Evolutionary conservation across 768 basidiomycete genomes (phyloP).

Genomic region (Trametes cubensis): DNA sequence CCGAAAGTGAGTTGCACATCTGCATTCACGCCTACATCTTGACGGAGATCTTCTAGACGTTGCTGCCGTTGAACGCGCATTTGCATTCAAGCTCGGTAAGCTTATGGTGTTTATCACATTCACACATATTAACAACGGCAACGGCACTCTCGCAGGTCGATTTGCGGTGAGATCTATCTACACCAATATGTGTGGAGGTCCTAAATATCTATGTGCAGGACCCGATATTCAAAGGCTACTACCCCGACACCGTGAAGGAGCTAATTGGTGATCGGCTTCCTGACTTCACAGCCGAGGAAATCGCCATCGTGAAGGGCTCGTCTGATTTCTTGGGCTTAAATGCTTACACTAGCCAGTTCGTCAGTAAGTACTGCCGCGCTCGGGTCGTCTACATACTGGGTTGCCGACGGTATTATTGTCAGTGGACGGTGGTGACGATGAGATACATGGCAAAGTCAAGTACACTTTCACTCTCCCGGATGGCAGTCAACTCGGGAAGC

Average conservation of each 20-base stretch:
- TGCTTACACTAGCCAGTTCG: conserved; percentile 69
- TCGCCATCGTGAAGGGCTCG: conserved; percentile 59
- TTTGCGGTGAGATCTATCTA: conserved; percentile 21
- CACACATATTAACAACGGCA: too few relatives aligned
- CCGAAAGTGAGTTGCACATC: conserved; percentile 55
- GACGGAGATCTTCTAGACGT: conserved; percentile 34
- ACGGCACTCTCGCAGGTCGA: conserved; percentile 8
- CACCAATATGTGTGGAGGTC: too few relatives aligned
- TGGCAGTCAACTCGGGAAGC: conserved; percentile 64
- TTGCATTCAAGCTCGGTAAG: conserved; percentile 46
- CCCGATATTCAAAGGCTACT: conserved; percentile 72
- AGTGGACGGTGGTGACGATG: conserved; percentile 64
- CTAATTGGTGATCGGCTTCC: conserved; percentile 61
- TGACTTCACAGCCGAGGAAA: conserved; percentile 57
- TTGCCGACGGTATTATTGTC: not conserved
- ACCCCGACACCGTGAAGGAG: conserved; percentile 60
- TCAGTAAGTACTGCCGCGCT: conserved; percentile 42
- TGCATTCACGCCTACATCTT: too few relatives aligned
- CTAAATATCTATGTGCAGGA: conserved; percentile 41
- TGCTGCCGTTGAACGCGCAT: conserved; percentile 44
- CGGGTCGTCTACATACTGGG: not conserved
- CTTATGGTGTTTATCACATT: too few relatives aligned
- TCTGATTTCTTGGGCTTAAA: conserved; percentile 77
- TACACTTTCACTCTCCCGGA: conserved; percentile 66
- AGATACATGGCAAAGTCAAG: conserved; percentile 62